Conservation (phyloP, 1,284 basidiomycete genomes). For the Puccinia novopanici region DNA sequence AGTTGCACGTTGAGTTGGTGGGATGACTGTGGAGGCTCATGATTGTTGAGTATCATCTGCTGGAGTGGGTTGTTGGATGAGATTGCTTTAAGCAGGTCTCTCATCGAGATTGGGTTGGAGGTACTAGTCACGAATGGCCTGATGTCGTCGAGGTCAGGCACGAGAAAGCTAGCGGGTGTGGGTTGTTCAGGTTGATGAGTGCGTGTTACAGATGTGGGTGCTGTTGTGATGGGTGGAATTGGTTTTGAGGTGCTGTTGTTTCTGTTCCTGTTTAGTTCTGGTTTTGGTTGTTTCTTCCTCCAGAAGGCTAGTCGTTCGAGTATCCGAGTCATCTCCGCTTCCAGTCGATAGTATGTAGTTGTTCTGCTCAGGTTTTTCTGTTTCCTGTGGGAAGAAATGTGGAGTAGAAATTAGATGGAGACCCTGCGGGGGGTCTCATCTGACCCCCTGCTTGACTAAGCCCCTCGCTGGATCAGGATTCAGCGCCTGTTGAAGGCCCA, state of each 20-base stretch:
- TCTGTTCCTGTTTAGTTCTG: not conserved
- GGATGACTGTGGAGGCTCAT: not conserved
- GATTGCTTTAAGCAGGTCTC: conserved; percentile 19
- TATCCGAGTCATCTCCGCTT: not conserved
- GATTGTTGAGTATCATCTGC: not conserved
- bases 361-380: not conserved
- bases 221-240: not conserved
- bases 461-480: too few relatives aligned
- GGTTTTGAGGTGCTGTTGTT: not conserved
- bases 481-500: too few relatives aligned
- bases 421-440: too few relatives aligned
- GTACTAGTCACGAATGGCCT: conserved; percentile 15
- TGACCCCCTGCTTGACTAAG: too few relatives aligned
- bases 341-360: not conserved
- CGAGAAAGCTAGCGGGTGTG: not conserved
- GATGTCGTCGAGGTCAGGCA: conserved; percentile 30
- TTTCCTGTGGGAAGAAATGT: too few relatives aligned
- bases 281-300: not conserved
- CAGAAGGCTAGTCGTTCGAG: conserved; percentile 26
- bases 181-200: not conserved
- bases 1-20: conserved; percentile 14
- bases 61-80: conserved; percentile 16
- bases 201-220: not conserved
- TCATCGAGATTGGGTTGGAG: conserved; percentile 24
- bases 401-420: too few relatives aligned